Evolutionary conservation across 345 rosid genomes (phyloP).

Genomic region (Diplotaxis tenuifolia): DNA sequence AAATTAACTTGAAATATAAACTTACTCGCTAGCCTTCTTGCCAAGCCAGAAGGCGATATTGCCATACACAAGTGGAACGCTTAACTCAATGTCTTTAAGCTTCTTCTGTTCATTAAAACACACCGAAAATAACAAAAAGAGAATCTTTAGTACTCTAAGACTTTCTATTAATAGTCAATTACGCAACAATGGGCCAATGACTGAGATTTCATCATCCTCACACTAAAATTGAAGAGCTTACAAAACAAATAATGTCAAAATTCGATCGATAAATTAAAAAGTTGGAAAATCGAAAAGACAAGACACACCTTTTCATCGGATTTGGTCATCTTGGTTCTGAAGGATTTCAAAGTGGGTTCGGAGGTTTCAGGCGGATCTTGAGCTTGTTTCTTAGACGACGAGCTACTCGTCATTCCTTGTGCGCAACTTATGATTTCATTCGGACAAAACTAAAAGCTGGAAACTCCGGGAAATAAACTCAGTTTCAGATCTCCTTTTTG

Average conservation of each 20-base stretch:
- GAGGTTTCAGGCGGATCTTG: constrained; percentile 48
- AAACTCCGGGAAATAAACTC: not conserved
- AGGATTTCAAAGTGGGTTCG: constrained; percentile 38
- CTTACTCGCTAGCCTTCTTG: constrained; percentile 83
- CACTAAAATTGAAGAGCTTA: not conserved
- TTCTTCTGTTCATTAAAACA: constrained; percentile 48
- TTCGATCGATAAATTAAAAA: not conserved
- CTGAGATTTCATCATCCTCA: not conserved
- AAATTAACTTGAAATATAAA: too few species aligned
- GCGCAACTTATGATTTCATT: constrained; percentile 14
- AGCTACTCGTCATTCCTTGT: constrained; percentile 40
- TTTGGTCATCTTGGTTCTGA: constrained; percentile 52
- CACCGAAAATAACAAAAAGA: not conserved
- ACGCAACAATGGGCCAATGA: not conserved
- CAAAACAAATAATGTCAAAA: not conserved
- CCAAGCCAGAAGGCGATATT: constrained; percentile 80
- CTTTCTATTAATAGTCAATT: too few species aligned
- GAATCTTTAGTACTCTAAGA: not conserved
- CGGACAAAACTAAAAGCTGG: not conserved
- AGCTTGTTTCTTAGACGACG: constrained; percentile 45
- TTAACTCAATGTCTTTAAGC: constrained; percentile 68
- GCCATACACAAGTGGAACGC: constrained; percentile 73
- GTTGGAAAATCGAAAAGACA: not conserved
- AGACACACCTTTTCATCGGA: constrained; percentile 43
- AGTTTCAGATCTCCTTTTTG: not conserved